Conservation (phyloP, 345 rosid genomes). For the Gossypium mustelinum region DNA sequence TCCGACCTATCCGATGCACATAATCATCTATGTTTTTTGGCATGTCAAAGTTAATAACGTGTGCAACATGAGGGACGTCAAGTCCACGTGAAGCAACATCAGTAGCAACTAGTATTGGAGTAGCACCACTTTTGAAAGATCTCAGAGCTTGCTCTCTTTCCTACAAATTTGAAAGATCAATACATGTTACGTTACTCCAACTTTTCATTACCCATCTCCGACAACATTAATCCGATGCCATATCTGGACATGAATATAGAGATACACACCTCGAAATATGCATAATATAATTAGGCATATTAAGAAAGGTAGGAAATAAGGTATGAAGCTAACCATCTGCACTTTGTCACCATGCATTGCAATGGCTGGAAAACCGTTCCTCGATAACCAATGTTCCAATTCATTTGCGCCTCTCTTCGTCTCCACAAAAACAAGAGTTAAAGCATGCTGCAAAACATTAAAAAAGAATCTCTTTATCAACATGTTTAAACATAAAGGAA, state of each 20-base stretch:
- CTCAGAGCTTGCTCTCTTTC: constrained; percentile 88
- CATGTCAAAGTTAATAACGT: constrained; percentile 90
- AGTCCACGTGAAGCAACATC: constrained; percentile 97
- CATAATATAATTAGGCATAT: constrained; percentile 6
- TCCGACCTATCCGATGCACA: constrained; percentile 92
- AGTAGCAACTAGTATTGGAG: constrained; percentile 93
- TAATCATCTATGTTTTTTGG: constrained; percentile 97
- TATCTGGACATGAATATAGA: too few relatives aligned
- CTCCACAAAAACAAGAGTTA: constrained; percentile 96
- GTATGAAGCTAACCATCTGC: constrained; percentile 53
- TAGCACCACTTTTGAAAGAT: constrained; percentile 80
- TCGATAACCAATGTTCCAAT: constrained; percentile 76
- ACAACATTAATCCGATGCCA: too few relatives aligned
- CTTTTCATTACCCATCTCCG: neutral
- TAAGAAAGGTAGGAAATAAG: neutral
- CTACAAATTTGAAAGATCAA: constrained; percentile 33
- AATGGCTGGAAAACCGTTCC: constrained; percentile 86
- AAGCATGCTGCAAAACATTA: constrained; percentile 63
- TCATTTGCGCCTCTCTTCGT: constrained; percentile 96
- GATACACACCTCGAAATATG: neutral
- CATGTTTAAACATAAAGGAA: neutral
- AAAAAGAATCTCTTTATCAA: neutral
- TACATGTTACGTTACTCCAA: neutral
- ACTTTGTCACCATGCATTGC: constrained; percentile 92
- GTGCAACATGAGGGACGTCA: constrained; percentile 89